Evolutionary conservation across 257 asterid genomes (phyloP).

Genomic region (Scutellaria barbata): DNA sequence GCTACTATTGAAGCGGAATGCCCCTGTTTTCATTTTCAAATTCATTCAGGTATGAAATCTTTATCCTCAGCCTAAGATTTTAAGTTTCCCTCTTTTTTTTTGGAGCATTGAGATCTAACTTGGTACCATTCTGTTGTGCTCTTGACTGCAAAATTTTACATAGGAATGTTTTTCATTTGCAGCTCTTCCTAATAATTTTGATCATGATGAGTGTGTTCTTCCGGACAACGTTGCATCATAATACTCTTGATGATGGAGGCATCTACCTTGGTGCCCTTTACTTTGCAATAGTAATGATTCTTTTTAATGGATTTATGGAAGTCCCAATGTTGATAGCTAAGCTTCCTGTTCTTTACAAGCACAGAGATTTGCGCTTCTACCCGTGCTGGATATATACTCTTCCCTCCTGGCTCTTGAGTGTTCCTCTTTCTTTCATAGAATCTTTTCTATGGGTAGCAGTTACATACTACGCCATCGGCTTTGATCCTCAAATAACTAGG

Average conservation of each 20-base stretch:
- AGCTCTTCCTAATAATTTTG: conserved; percentile 67
- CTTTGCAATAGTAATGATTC: conserved; percentile 73
- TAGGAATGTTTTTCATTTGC: conserved; percentile 38
- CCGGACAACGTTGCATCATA: conserved; percentile 72
- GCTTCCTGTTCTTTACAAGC: conserved; percentile 93
- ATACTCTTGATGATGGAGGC: conserved; percentile 73
- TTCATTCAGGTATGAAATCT: conserved; percentile 53
- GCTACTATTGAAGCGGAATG: conserved; percentile 67
- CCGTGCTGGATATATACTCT: conserved; percentile 90
- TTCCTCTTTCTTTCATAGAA: conserved; percentile 72
- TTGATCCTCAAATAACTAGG: conserved; percentile 84
- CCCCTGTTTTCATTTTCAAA: conserved; percentile 69
- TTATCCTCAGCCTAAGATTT: conserved; percentile 8
- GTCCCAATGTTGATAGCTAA: conserved; percentile 76
- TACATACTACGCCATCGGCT: conserved; percentile 87
- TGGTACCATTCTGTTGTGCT: conserved; percentile 1
- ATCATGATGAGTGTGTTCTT: conserved; percentile 85
- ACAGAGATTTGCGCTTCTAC: conserved; percentile 76
- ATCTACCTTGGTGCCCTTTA: conserved; percentile 82
- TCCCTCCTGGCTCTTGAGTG: conserved; percentile 84
- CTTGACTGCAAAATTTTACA: conserved; percentile 23
- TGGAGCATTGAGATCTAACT: conserved; percentile 15
- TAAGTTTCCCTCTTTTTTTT: conserved; percentile 1
- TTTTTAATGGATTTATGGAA: conserved; percentile 88
- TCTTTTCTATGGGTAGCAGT: conserved; percentile 75